Conservation (phyloP, 352 stramenopile species). For the Phytophthora idaei region DNA sequence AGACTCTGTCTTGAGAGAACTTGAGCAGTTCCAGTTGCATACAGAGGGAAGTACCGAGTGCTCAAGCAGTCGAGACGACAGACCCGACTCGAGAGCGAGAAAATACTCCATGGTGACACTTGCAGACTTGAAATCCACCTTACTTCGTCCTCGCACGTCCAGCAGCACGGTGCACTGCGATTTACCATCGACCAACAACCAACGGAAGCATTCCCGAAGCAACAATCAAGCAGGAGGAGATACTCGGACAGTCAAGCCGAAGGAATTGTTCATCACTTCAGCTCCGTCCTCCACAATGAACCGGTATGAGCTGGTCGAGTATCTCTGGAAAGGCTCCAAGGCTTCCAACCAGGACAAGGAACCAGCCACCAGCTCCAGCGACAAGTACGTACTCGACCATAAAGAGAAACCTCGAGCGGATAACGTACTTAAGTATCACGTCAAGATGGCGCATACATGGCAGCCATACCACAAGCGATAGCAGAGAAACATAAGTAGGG, state of each 20-base stretch:
- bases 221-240: neutral
- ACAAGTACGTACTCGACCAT: conserved; percentile 5
- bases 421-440: conserved; percentile 57
- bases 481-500: conserved; percentile 3
- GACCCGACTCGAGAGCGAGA: conserved; percentile 9
- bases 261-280: conserved; percentile 38
- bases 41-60: conserved; percentile 21
- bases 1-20: conserved; percentile 60
- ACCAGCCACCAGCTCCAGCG: conserved; percentile 8
- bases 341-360: conserved; percentile 37
- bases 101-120: conserved; percentile 65
- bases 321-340: conserved; percentile 20
- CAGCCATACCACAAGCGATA: conserved; percentile 32
- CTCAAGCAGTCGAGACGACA: conserved; percentile 24
- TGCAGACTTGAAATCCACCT: conserved; percentile 44
- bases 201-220: conserved; percentile 9
- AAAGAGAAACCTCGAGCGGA: conserved; percentile 17
- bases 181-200: conserved; percentile 19
- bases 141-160: conserved; percentile 35
- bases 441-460: conserved; percentile 72
- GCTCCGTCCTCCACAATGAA: conserved; percentile 8
- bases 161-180: conserved; percentile 50
- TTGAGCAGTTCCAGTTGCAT: conserved; percentile 50
- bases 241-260: conserved; percentile 6
- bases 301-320: conserved; percentile 32